A percentile compares a stretch with the other conserved stretches of the same genome.
phyloP scores from a whole-genome alignment of 2,329 filamentous ascomycete species.

The Aureobasidium namibiae region DNA sequence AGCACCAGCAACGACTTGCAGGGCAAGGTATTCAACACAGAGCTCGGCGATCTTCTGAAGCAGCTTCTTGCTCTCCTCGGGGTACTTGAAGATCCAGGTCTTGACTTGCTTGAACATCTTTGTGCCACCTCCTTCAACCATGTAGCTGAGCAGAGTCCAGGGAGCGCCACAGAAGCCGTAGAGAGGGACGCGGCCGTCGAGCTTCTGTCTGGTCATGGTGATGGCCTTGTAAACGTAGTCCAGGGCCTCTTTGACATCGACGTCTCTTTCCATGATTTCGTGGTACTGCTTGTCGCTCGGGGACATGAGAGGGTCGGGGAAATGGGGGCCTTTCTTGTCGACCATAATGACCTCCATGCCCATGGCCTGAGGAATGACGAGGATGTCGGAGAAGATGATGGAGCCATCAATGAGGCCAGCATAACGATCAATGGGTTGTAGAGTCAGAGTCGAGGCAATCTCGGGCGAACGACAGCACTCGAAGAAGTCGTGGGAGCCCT shows the following conservation, averaged over 20 bases:
- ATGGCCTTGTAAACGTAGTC: slow-evolving; percentile 96
- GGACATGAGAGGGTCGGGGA: slow-evolving; percentile 71
- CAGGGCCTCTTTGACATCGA: slow-evolving; percentile 78
- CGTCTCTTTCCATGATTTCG: slow-evolving; percentile 63
- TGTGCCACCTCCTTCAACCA: slow-evolving; percentile 95
- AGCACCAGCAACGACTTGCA: slow-evolving; percentile 87
- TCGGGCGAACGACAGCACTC: slow-evolving; percentile 92
- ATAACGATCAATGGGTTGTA: slow-evolving; percentile 91
- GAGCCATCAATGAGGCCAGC: slow-evolving; percentile 86
- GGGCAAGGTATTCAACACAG: slow-evolving; percentile 87
- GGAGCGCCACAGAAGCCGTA: slow-evolving; percentile 96
- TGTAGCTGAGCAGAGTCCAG: slow-evolving; percentile 96
- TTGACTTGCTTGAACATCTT: slow-evolving; percentile 93
- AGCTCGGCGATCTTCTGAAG: slow-evolving; percentile 88
- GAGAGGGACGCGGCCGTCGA: slow-evolving; percentile 79
- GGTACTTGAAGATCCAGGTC: slow-evolving; percentile 92
- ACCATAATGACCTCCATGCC: slow-evolving; percentile 99
- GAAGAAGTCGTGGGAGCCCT: slow-evolving; percentile 88
- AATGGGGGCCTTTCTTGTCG: slow-evolving; percentile 92
- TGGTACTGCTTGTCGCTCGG: slow-evolving; percentile 79
- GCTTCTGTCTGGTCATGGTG: slow-evolving; percentile 78
- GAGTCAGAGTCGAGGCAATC: slow-evolving; percentile 83
- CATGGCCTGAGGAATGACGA: slow-evolving; percentile 95
- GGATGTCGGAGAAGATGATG: slow-evolving; percentile 98
- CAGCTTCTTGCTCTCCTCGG: slow-evolving; percentile 68